These are phyloP conservation scores for Paxillus involutus DNA, from an alignment of 768 basidiomycete genomes.

Conservation along the genomic window DNA sequence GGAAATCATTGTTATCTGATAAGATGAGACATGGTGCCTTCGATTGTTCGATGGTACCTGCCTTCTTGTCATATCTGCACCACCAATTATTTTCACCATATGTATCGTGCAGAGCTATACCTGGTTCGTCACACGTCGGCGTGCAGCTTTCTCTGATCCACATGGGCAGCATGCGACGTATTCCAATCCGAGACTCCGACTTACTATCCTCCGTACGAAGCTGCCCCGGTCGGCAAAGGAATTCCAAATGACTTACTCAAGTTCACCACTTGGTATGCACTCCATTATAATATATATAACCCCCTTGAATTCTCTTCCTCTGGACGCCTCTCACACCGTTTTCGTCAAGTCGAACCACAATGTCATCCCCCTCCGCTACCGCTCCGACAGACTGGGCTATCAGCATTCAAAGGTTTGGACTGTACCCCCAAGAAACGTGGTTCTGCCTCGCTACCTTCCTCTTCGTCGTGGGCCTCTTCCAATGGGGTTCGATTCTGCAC, in stretches of 20 bases:
- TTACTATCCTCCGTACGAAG: neutral
- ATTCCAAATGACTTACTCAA: neutral
- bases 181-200: too few relatives aligned
- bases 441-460: slow-evolving; percentile 14
- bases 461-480: slow-evolving; percentile 19
- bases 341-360: neutral
- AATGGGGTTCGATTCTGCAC: slow-evolving; percentile 24
- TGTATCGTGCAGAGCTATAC: too few relatives aligned
- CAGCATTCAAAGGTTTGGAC: neutral
- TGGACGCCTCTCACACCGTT: neutral
- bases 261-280: neutral
- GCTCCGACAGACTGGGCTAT: neutral
- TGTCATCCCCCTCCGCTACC: neutral
- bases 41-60: too few relatives aligned
- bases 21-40: too few relatives aligned
- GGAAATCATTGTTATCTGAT: too few relatives aligned
- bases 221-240: neutral
- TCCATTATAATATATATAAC: too few relatives aligned
- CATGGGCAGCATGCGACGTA: too few relatives aligned
- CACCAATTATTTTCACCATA: too few relatives aligned
- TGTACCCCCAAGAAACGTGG: slow-evolving; percentile 17
- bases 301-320: too few relatives aligned
- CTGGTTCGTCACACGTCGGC: too few relatives aligned
- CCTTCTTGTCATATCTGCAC: too few relatives aligned
- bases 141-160: too few relatives aligned